Evolutionary conservation across 306 rosid genomes (phyloP).

Genomic region (Sophora flavescens): DNA sequence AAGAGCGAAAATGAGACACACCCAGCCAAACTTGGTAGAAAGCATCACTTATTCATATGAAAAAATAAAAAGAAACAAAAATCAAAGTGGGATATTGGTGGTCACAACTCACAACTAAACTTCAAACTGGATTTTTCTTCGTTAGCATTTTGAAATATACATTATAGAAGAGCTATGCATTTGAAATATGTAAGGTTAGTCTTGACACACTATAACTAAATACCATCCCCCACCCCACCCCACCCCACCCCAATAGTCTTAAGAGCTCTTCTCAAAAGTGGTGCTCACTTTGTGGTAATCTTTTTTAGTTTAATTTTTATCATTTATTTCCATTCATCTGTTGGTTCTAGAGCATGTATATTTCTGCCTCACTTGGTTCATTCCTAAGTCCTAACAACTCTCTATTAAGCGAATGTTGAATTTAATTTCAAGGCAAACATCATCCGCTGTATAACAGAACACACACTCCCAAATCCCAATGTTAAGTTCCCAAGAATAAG

Average conservation of each 20-base stretch:
- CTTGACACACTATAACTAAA: not conserved
- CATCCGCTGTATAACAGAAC: not conserved
- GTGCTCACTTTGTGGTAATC: not conserved
- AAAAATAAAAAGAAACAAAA: not conserved
- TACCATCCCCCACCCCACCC: not conserved
- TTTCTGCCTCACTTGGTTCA: constrained; percentile 1
- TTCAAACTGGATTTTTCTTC: not conserved
- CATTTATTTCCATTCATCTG: not conserved
- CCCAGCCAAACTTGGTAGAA: constrained; percentile 3
- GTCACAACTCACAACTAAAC: constrained; percentile 10
- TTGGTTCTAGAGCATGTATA: constrained; percentile 5
- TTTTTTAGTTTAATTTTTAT: constrained; percentile 15
- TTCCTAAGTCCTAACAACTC: not conserved
- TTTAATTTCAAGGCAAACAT: not conserved
- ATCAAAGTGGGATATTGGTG: not conserved
- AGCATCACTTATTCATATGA: constrained; percentile 6
- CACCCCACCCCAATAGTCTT: not conserved
- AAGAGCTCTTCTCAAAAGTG: not conserved
- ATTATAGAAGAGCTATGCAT: not conserved
- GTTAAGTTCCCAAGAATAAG: constrained; percentile 7
- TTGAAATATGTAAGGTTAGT: not conserved
- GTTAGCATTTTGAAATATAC: not conserved
- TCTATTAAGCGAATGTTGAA: not conserved
- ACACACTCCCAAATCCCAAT: not conserved
- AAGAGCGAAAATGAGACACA: constrained; percentile 28